Percentiles rank a stretch among this genome's conserved stretches.
These are phyloP conservation scores for Claviceps cyperi DNA, from an alignment of 2,329 filamentous ascomycete species.

Conservation along the genomic window DNA sequence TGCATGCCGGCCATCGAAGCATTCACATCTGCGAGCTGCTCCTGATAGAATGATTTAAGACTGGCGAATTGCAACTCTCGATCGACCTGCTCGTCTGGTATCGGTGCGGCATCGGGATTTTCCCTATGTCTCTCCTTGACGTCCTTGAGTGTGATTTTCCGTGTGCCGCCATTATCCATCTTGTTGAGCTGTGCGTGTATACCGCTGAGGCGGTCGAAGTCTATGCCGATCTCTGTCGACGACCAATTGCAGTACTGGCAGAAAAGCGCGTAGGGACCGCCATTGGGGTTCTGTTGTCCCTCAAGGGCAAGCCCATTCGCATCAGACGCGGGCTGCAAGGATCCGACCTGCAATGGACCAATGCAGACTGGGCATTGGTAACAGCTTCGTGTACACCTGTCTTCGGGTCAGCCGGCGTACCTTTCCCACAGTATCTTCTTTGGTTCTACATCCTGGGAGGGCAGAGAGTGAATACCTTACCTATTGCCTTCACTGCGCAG, in stretches of 20 bases:
- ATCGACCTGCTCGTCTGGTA: conserved; percentile 36
- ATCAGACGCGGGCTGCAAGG: conserved; percentile 44
- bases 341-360: conserved; percentile 61
- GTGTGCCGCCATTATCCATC: conserved; percentile 46
- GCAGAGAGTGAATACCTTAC: conserved; percentile 28
- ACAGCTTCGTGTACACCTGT: conserved; percentile 80
- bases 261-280: conserved; percentile 57
- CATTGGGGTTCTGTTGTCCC: conserved; percentile 13
- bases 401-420: conserved; percentile 6
- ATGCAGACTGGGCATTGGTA: conserved; percentile 89
- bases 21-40: conserved; percentile 53
- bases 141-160: conserved; percentile 35
- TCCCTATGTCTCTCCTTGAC: conserved; percentile 38
- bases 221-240: conserved; percentile 75
- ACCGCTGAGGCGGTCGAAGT: conserved; percentile 78
- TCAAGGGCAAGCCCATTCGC: conserved; percentile 30
- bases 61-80: conserved; percentile 59
- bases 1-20: conserved; percentile 34
- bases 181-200: conserved; percentile 69
- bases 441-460: neutral
- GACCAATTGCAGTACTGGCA: conserved; percentile 93
- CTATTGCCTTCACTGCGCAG: conserved; percentile 87
- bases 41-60: conserved; percentile 67
- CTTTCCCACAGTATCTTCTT: neutral
- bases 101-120: conserved; percentile 21